Percentiles rank a stretch among this genome's conserved stretches.
These are phyloP conservation scores for Tolypocladium inflatum DNA, from an alignment of 2,329 filamentous ascomycete genomes.

Conservation along the genomic window DNA sequence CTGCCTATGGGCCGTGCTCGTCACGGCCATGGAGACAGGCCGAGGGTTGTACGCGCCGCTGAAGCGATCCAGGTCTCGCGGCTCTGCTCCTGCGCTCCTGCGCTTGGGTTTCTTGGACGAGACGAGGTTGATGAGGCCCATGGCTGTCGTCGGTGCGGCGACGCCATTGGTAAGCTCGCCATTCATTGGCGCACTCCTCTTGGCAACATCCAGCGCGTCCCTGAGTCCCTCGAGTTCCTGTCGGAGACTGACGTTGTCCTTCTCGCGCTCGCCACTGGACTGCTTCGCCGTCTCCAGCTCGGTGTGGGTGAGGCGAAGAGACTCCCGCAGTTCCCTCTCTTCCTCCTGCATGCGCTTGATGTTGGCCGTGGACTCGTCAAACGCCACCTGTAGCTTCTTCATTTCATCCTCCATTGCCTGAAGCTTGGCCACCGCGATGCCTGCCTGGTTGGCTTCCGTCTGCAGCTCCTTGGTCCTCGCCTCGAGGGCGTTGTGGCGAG, in stretches of 20 bases:
- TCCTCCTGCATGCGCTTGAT: constrained; percentile 94
- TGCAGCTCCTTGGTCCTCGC: constrained; percentile 88
- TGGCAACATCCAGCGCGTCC: constrained; percentile 84
- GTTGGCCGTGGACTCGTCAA: constrained; percentile 82
- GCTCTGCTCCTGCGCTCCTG: constrained; percentile 81
- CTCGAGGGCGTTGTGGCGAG: constrained; percentile 81
- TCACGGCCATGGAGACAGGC: constrained; percentile 90
- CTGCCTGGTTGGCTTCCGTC: constrained; percentile 92
- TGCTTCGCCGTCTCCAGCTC: constrained; percentile 75
- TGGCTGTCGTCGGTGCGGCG: constrained; percentile 43
- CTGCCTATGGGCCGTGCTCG: constrained; percentile 56
- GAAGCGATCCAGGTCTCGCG: constrained; percentile 78
- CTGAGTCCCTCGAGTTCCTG: constrained; percentile 85
- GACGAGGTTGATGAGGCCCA: constrained; percentile 90
- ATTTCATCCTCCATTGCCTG: constrained; percentile 93
- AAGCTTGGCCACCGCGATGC: constrained; percentile 84
- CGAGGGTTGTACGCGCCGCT: constrained; percentile 88
- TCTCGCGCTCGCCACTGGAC: constrained; percentile 66
- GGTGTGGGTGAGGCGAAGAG: constrained; percentile 65
- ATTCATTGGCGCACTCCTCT: constrained; percentile 65
- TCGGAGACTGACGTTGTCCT: constrained; percentile 74
- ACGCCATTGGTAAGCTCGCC: constrained; percentile 40
- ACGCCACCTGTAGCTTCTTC: constrained; percentile 78
- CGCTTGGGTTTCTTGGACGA: constrained; percentile 96
- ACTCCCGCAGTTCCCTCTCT: constrained; percentile 76